Evolutionary conservation across 2,329 filamentous ascomycete species (phyloP).

Genomic region (Cladophialophora exuberans): DNA sequence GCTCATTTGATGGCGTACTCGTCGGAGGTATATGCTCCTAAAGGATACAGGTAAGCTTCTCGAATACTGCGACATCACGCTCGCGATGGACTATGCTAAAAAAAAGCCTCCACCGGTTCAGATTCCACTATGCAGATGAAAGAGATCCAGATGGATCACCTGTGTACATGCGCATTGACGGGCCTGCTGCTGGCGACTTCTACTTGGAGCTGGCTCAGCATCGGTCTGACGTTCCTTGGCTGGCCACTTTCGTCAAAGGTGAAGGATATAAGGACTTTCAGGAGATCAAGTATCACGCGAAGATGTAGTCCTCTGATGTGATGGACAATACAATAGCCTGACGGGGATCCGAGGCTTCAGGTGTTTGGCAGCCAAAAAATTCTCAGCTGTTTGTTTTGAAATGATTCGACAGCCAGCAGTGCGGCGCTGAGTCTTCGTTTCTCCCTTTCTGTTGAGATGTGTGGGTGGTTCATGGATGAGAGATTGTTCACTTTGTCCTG

Average conservation of each 20-base stretch:
- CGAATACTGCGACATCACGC: too few relatives aligned
- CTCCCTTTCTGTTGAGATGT: too few relatives aligned
- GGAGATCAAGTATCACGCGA: not conserved
- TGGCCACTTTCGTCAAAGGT: slow-evolving; percentile 23
- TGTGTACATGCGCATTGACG: slow-evolving; percentile 39
- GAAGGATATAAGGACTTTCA: slow-evolving; percentile 13
- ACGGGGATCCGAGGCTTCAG: too few relatives aligned
- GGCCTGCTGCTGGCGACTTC: slow-evolving; percentile 34
- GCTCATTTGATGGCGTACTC: slow-evolving; percentile 40
- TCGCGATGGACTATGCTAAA: not conserved
- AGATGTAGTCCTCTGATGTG: not conserved
- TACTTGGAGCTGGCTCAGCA: slow-evolving; percentile 20
- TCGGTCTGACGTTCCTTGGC: slow-evolving; percentile 20
- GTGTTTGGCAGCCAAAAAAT: too few relatives aligned
- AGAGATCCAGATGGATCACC: slow-evolving; percentile 48
- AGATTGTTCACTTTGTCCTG: too few relatives aligned
- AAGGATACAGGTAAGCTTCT: slow-evolving; percentile 38
- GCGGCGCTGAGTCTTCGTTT: too few relatives aligned
- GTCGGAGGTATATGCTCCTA: slow-evolving; percentile 36
- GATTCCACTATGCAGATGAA: slow-evolving; percentile 59
- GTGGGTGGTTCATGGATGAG: too few relatives aligned
- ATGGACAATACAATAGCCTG: too few relatives aligned
- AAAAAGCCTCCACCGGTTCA: not conserved
- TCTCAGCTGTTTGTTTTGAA: too few relatives aligned
- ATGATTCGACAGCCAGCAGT: too few relatives aligned